phyloP scores from a whole-genome alignment of 2,329 filamentous ascomycete species.

The Paecilomyces dactylethromorphus region DNA sequence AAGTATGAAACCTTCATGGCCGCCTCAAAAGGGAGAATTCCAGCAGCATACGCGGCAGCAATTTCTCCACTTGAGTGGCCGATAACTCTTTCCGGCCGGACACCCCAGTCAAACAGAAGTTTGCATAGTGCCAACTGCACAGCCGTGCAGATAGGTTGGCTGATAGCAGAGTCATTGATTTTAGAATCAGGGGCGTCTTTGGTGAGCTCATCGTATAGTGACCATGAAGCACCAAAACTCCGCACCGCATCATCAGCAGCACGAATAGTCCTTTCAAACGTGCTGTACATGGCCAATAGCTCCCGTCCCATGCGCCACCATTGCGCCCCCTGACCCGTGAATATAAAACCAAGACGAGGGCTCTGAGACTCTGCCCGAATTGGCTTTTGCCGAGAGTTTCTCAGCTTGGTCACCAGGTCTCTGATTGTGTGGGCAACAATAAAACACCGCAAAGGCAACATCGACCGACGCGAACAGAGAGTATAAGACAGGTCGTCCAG shows the following conservation, averaged over 20 bases:
- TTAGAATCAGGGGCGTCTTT: no score
- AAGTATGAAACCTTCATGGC: conserved; percentile 15
- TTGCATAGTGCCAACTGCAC: conserved; percentile 28
- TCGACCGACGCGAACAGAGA: background rate
- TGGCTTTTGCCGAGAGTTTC: no score
- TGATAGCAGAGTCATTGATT: conserved; percentile 18
- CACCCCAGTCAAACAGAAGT: conserved; percentile 16
- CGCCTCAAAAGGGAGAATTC: conserved; percentile 7
- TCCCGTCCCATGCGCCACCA: conserved; percentile 26
- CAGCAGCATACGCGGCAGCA: conserved; percentile 26
- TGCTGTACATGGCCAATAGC: conserved; percentile 14
- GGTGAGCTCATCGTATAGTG: background rate
- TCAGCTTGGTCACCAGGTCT: no score
- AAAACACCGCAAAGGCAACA: background rate
- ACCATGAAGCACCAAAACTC: conserved; percentile 7
- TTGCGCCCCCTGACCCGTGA: conserved; percentile 33
- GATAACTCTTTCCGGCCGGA: conserved; percentile 17
- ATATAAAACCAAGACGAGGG: conserved; percentile 18
- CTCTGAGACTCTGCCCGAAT: background rate
- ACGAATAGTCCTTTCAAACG: conserved; percentile 13
- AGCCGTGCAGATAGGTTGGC: conserved; percentile 26
- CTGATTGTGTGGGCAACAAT: background rate
- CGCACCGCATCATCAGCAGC: conserved; percentile 6
- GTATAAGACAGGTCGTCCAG: background rate
- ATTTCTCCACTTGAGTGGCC: conserved; percentile 33